Evolutionary conservation across 805 yeast genomes (phyloP), one percentile per base, ranked within the genome.

Genomic region (Kuraishia borneana): DNA sequence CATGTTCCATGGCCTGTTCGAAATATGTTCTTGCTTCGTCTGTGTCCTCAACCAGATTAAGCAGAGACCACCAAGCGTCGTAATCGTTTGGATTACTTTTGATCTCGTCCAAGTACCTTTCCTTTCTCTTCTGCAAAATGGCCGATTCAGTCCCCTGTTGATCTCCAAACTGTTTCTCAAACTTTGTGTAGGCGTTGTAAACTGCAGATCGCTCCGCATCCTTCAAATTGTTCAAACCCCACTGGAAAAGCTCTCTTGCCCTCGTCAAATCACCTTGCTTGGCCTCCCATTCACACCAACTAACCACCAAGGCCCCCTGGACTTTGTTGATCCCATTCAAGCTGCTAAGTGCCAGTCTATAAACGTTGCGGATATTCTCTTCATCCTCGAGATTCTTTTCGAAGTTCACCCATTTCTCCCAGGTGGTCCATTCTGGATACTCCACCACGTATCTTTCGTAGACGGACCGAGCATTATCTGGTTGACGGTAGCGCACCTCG

Each of bases 21-120:
- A 64, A 70, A 8, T 56, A 52, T 2, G 58, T 58, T 17, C 60
- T 42, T 12, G 54, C 40, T 1, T 46, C 56, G 0, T 45, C 56
- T 4, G 48, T 47, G 18, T 65, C 62, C 34, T 68, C 68, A 9
- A 75, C 44, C 18, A 83, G 48, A 9, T 68, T 61, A 2, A 84
- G 39, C 45, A 76, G 77, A 1, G 70, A 50, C 89, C 95, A 87
- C 96, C 97, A 88, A 0, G 75, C 58, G 45, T 82, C 92, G 51
- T 73, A 76, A 54, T 83, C 83, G 0, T 36, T 27, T 1, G 84
- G 76, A 34, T 70, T 60, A 8, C 47, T 43, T 10, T 14, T 26
- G 29, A 37, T 25, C 9, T 18, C 14, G 5, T 47, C 38, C 44
- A 77, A 76, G 48, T 81, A 83, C 35, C 60, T 60, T 5, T 61